phyloP scores from a whole-genome alignment of 1,139 yeast genomes.

The Lodderomyces parapsilosis region DNA sequence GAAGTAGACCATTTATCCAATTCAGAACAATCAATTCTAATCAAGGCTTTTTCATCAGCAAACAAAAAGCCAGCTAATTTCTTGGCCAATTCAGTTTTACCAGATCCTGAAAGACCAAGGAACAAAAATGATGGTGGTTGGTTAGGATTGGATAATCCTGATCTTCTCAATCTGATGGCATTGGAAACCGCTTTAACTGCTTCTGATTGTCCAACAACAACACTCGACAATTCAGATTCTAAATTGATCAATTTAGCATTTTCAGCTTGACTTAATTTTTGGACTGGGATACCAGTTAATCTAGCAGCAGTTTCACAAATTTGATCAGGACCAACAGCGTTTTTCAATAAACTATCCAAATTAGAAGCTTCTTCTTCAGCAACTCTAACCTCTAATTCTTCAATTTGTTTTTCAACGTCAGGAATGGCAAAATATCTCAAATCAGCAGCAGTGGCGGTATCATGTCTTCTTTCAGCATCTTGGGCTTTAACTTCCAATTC shows the following conservation, averaged over 20 bases:
- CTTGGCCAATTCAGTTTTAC: constrained; percentile 97
- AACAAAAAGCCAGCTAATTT: constrained; percentile 93
- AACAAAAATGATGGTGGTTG: constrained; percentile 96
- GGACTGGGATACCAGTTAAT: constrained; percentile 98
- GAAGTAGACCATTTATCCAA: constrained; percentile 95
- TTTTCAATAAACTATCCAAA: constrained; percentile 67
- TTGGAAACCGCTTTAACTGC: constrained; percentile 96
- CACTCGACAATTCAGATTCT: constrained; percentile 81
- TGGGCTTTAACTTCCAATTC: constrained; percentile 89
- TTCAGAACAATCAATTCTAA: constrained; percentile 97
- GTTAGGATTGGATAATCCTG: constrained; percentile 94
- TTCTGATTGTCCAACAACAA: constrained; percentile 93
- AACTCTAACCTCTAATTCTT: constrained; percentile 68
- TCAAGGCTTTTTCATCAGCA: constrained; percentile 94
- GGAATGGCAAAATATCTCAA: constrained; percentile 96
- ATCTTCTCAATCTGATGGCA: constrained; percentile 87
- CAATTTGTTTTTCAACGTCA: constrained; percentile 76
- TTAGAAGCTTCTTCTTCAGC: constrained; percentile 71
- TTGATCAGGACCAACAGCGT: constrained; percentile 89
- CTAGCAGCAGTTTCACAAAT: constrained; percentile 97
- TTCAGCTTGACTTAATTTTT: constrained; percentile 92
- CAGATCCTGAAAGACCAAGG: constrained; percentile 95
- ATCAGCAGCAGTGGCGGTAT: constrained; percentile 93
- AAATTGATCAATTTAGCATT: constrained; percentile 88
- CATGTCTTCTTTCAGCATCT: constrained; percentile 97